A percentile compares a stretch with the other conserved stretches of the same genome.
These are phyloP conservation scores for Truncatella angustata DNA, from an alignment of 2,329 filamentous ascomycete genomes.

Conservation along the genomic window DNA sequence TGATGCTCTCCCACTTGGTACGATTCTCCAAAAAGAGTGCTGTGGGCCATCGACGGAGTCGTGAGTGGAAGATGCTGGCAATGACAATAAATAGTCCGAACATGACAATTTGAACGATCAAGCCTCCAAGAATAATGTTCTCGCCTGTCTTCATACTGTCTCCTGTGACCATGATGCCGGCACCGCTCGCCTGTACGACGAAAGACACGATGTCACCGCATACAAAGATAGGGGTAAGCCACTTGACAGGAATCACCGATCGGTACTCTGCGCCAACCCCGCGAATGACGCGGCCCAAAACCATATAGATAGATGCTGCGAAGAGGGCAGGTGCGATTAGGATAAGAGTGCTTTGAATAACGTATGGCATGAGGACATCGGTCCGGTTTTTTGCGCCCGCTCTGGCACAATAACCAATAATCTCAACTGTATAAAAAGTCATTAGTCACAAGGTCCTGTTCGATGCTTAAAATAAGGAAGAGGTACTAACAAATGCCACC, in stretches of 20 bases:
- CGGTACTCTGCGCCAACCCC: conserved; percentile 33
- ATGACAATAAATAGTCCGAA: conserved; percentile 55
- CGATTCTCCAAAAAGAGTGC: background rate
- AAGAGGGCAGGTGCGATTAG: conserved; percentile 46
- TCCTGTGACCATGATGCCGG: conserved; percentile 30
- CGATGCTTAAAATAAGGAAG: conserved; percentile 36
- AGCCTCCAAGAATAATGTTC: conserved; percentile 53
- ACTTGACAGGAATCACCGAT: conserved; percentile 15
- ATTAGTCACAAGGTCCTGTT: conserved; percentile 41
- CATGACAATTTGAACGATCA: conserved; percentile 55
- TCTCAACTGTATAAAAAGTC: conserved; percentile 28
- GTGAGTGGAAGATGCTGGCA: conserved; percentile 45
- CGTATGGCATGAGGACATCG: conserved; percentile 33
- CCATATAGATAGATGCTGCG: conserved; percentile 52
- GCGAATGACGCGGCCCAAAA: conserved; percentile 41
- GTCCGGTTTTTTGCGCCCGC: conserved; percentile 16
- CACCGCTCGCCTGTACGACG: conserved; percentile 45
- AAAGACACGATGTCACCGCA: conserved; percentile 53
- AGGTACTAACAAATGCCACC: no score
- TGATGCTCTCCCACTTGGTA: conserved; percentile 17
- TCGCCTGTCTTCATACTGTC: conserved; percentile 36
- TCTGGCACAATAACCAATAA: background rate
- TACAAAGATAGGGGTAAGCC: conserved; percentile 56
- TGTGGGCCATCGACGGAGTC: conserved; percentile 8
- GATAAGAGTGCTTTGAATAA: conserved; percentile 41